Evolutionary conservation across 768 basidiomycete genomes (phyloP), one percentile per base, ranked within the genome.

Genomic region (Collybia nuda): DNA sequence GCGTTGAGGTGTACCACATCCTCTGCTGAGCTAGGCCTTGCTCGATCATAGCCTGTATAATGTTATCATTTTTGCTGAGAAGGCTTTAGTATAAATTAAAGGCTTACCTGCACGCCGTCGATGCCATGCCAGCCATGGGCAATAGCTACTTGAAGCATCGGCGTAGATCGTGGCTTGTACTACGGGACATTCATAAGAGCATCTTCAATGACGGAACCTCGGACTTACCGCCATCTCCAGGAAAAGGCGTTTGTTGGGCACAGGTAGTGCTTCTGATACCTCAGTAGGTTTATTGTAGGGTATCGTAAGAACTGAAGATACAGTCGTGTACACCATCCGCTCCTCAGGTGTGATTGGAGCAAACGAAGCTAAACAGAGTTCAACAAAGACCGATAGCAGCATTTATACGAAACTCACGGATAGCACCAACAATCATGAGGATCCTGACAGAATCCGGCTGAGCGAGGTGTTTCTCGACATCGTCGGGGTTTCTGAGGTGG

Each of bases 1-100:
- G 36, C 38, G 43, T 52, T 11, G 52, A 50, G 7, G 47, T 41
- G 28, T 56, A 56, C 71, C 71, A 72, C 69, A 72, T 71, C 21
- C 71, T 62, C 48, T 72, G 71, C 40, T 72, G 71, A 3, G 71
- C 70, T 21, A 69, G 54, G 8, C 69, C 70, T 47, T 72, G 71
- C 44, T 72, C 69, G 9, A 71, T 62, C 60, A 69, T 66, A 19
- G 70, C 68, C 61, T 71, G 52, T 6, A 44, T 32, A 22, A 18
- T 7, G 24, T 26, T 26, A 7, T 26, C 19, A 44, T 40, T 21
- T 14, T 2, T 8, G 23, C 7, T 8, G 28, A 24, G 15, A 43
- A 45, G 9, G 18, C 12, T 14, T 3, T 24, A 3, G 22, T 41
- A 2, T 9, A n/a, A 19, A 12, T 44, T 14, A 11, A 14, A 1